Base-by-base conservation (phyloP, 2,329 filamentous ascomycete species). In the Colletotrichum agaves region DNA sequence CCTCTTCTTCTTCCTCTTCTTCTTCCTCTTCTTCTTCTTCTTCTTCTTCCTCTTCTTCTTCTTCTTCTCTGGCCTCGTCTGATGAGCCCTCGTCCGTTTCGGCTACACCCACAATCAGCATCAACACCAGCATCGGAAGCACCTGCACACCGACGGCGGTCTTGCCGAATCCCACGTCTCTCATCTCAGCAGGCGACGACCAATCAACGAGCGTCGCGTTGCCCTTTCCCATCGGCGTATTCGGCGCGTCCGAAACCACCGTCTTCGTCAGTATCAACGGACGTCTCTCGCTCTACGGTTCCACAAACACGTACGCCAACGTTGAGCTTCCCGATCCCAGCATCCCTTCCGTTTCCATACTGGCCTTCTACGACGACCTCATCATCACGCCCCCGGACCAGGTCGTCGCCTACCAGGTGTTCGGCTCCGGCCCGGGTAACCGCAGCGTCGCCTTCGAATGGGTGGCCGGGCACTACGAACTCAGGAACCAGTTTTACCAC, bases 391-490 rank as follows among this genome's bases (percentile, higher is more conserved):
- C 47, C 5, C 15, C 47, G 3, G 21, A 5, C 39, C 39, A 49
- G 15, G 12, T 5, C 11, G 23, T 31, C 8, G 8, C n/a, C n/a
- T 44, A 53, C 12, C 35, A 53, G 5, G 12, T 43, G 8, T 31
- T 53, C 13, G 47, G 47, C 21, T 33, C 37, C 5, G 4, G 7
- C 5, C 4, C 33, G 5, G 58, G 47, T 23, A 53, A 13, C 23
- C 59, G 59, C 15, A 53, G 7, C 15, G 59, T 61, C 3, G 53
- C 46, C 11, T 53, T 61, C 21, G 59, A 61, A 17, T 61, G 47
- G 47, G 17, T 53, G 0, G 0, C 44, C 4, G 41, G 2, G 23
- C 47, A 12, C 15, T 19, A 4, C 1, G 7, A 11, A 1, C 1
- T 4, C 15, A 2, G 15, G 2, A n/a, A 33, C n/a, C 23, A 61